Evolutionary conservation across 1,284 basidiomycete genomes (phyloP).

Genomic region (Meripilus lineatus): DNA sequence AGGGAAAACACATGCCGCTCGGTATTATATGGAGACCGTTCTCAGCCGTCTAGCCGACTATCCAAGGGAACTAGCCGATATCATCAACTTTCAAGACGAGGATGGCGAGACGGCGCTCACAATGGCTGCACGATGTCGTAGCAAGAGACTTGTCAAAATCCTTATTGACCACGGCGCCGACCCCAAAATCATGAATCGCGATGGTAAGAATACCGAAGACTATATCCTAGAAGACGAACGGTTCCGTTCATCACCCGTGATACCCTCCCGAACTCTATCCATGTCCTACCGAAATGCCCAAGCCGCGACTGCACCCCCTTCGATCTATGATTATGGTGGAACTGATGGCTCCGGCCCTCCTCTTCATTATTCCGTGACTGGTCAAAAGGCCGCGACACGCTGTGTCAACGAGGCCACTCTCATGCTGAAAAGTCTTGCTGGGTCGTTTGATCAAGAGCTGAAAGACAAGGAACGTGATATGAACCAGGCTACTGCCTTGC

Average conservation of each 20-base stretch:
- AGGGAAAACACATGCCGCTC: constrained; percentile 94
- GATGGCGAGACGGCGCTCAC: constrained; percentile 98
- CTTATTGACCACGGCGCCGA: constrained; percentile 97
- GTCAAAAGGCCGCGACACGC: constrained; percentile 82
- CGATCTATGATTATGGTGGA: constrained; percentile 36
- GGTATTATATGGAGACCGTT: constrained; percentile 99
- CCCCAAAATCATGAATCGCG: constrained; percentile 92
- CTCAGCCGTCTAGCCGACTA: constrained; percentile 89
- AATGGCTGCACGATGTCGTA: constrained; percentile 93
- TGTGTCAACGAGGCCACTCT: constrained; percentile 82
- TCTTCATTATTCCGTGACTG: constrained; percentile 85
- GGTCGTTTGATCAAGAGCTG: constrained; percentile 93
- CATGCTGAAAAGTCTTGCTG: constrained; percentile 86
- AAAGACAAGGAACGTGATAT: constrained; percentile 90
- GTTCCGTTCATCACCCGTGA: constrained; percentile 86
- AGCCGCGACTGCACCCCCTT: constrained; percentile 44
- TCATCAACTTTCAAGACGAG: constrained; percentile 99
- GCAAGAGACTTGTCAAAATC: constrained; percentile 94
- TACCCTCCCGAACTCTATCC: constrained; percentile 55
- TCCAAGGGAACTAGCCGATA: constrained; percentile 94
- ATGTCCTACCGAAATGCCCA: constrained; percentile 71
- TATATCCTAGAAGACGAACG: constrained; percentile 99
- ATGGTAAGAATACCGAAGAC: constrained; percentile 97
- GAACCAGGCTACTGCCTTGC: constrained; percentile 83
- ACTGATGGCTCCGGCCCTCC: constrained; percentile 49